Base-by-base conservation (phyloP, 257 asterid species). In the Nicotiana knightiana region DNA sequence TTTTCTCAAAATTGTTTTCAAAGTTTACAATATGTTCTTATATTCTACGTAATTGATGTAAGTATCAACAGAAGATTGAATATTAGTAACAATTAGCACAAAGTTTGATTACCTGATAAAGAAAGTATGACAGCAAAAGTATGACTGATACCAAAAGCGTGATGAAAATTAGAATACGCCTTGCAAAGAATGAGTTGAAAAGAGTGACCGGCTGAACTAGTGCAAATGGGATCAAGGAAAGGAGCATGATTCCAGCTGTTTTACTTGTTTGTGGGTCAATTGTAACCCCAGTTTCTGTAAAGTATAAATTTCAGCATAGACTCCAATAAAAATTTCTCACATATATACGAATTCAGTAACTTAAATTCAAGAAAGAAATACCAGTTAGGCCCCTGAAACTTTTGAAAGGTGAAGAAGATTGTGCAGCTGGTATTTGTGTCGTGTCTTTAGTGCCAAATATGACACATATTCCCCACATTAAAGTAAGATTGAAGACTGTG, bases 181-280 rank as follows among this genome's bases (percentile, higher is more conserved):
- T 81, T 26, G 82, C 86, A 48, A 80, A 18, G 2, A 63, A 26
- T 4, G 86, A 80, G 68, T 82, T 67, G 63, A 82, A 9, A 54
- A 81, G 51, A 77, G 75, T 68, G 13, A 82, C 84, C 18, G 85
- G 84, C 68, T 87, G 92, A 21, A 87, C 91, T 48, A 90, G 81
- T 18, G 86, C 37, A 85, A 88, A 87, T 67, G 93, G 92, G 79
- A 87, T 81, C 81, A 89, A 83, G 58, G 92, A 90, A 73, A 87
- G 86, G 17, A 87, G 89, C 92, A 89, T 90, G 83, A 88, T 85
- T 83, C 90, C 85, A 77, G 92, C 92, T 8, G 91, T 88, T 77
- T 88, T 88, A 66, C 88, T 62, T 28, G 93, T 90, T 85, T 84
- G 81, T 55, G 77, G 76, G 84, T 90, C 93, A 13, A 85, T 86